Conservation (phyloP, 345 rosid genomes). For the Citrus sp. region DNA sequence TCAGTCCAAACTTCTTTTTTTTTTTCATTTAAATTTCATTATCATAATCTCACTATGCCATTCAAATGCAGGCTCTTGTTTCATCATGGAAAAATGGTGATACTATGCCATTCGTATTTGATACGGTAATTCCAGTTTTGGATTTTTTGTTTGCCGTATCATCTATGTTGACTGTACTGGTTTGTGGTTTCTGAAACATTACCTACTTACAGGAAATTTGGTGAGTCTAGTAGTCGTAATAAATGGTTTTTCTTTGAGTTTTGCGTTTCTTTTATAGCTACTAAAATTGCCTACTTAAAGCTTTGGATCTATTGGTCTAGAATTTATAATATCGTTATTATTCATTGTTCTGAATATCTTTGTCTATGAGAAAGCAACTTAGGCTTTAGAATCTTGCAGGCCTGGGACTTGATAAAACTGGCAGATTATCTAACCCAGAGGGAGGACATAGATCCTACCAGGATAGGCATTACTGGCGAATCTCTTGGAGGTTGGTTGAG, state of each 20-base stretch:
- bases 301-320: background rate
- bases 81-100: slow-evolving; percentile 83
- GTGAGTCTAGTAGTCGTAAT: background rate
- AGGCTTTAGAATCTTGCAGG: slow-evolving; percentile 35
- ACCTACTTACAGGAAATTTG: background rate
- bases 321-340: background rate
- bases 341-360: background rate
- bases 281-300: background rate
- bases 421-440: slow-evolving; percentile 78
- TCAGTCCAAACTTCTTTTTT: background rate
- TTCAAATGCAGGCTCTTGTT: slow-evolving; percentile 68
- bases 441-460: slow-evolving; percentile 66
- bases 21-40: background rate
- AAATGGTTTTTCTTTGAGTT: background rate
- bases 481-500: slow-evolving; percentile 82
- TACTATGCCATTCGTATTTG: slow-evolving; percentile 91
- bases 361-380: slow-evolving; percentile 7
- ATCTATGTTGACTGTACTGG: background rate
- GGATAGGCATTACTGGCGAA: slow-evolving; percentile 90
- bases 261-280: background rate
- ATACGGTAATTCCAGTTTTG: slow-evolving; percentile 45
- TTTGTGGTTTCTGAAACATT: background rate
- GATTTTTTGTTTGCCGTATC: background rate
- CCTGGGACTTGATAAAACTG: slow-evolving; percentile 86
- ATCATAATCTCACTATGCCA: slow-evolving; percentile 4